A percentile compares a stretch with the other conserved stretches of the same genome.
These are phyloP conservation scores for Cystofilobasidium ferigula DNA, from an alignment of 768 basidiomycete genomes.

Conservation along the genomic window DNA sequence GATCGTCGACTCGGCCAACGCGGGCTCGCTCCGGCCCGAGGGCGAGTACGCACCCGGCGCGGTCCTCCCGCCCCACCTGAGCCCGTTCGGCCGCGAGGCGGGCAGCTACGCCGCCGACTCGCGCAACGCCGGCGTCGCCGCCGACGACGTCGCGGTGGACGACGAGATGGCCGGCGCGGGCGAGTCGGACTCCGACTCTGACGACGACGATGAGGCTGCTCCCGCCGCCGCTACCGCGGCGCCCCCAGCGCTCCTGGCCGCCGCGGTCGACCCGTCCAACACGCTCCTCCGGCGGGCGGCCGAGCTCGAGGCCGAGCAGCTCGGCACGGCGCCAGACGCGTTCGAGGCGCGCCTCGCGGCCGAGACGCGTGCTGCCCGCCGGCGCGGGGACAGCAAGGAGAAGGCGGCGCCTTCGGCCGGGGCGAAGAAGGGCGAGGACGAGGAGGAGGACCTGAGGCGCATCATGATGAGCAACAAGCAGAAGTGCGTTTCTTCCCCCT, in stretches of 20 bases:
- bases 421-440: slow-evolving; percentile 29
- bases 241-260: slow-evolving; percentile 40
- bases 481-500: slow-evolving; percentile 35
- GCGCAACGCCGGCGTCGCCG: slow-evolving; percentile 21
- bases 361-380: slow-evolving; percentile 35
- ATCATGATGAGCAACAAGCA: slow-evolving; percentile 97
- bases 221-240: slow-evolving; percentile 29
- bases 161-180: slow-evolving; percentile 50
- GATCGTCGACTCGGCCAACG: slow-evolving; percentile 92
- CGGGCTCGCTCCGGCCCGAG: slow-evolving; percentile 68
- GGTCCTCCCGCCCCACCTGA: slow-evolving; percentile 82
- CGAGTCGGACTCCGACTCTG: slow-evolving; percentile 44
- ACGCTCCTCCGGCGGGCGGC: slow-evolving; percentile 65
- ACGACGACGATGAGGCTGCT: slow-evolving; percentile 35
- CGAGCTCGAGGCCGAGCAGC: slow-evolving; percentile 83
- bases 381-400: slow-evolving; percentile 16
- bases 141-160: slow-evolving; percentile 26
- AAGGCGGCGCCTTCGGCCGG: slow-evolving; percentile 20
- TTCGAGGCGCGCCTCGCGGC: slow-evolving; percentile 69
- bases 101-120: slow-evolving; percentile 21
- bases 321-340: slow-evolving; percentile 63
- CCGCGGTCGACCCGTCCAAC: slow-evolving; percentile 46
- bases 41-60: slow-evolving; percentile 63
- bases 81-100: slow-evolving; percentile 77
- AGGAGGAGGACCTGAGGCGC: slow-evolving; percentile 82